phyloP scores from a whole-genome alignment of 139 green algal genomes.

The Dunaliella sp. region DNA sequence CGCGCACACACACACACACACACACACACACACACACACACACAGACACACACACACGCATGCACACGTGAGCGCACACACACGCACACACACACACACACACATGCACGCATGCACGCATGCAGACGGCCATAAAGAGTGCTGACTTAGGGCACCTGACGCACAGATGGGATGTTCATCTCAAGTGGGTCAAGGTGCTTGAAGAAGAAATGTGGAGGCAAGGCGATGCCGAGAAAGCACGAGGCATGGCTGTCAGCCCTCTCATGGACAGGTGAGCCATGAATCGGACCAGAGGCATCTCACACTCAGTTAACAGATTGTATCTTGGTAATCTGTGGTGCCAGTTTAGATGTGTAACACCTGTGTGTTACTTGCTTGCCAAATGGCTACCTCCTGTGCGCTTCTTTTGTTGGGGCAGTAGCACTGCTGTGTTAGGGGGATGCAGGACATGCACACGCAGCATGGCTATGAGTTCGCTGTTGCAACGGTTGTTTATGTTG shows the following conservation, averaged over 20 bases:
- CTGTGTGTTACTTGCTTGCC: too few species aligned
- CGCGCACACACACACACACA: too few species aligned
- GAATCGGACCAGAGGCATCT: too few species aligned
- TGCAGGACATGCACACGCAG: too few species aligned
- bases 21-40: background rate
- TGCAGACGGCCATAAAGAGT: background rate
- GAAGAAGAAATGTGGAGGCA: conserved; percentile 38
- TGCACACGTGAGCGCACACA: background rate
- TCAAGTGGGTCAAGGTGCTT: conserved; percentile 31
- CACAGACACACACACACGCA: background rate
- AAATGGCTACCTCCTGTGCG: too few species aligned
- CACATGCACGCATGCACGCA: background rate
- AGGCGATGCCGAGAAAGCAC: conserved; percentile 27
- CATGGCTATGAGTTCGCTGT: too few species aligned
- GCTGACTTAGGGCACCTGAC: background rate
- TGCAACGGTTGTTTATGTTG: too few species aligned
- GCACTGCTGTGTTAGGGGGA: too few species aligned
- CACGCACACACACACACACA: background rate
- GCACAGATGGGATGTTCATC: background rate
- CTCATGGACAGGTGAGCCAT: conserved; percentile 46
- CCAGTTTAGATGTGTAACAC: too few species aligned
- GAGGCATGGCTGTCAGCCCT: conserved; percentile 31
- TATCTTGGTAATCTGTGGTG: too few species aligned
- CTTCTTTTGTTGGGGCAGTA: too few species aligned
- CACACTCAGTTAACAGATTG: too few species aligned